Evolutionary conservation across 306 rosid genomes (phyloP), one percentile per base, ranked within the genome.

Genomic region (Parietaria judaica): DNA sequence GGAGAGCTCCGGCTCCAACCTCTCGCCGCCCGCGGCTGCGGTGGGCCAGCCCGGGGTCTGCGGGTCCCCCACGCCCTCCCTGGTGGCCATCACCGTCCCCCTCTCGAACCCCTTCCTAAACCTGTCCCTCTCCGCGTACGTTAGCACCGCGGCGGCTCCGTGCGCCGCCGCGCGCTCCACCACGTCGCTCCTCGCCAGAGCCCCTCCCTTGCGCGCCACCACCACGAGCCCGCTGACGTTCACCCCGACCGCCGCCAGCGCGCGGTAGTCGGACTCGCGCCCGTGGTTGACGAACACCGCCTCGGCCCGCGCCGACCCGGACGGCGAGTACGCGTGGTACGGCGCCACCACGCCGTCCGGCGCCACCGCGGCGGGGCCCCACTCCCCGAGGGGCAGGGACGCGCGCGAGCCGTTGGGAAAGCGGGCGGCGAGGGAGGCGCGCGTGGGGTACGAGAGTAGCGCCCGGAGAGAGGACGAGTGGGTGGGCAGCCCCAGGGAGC

Each of bases 11-110:
- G 58, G 71, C 6, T 77, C 84, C 69, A 69, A 67, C 39, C 70
- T 86, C 71, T 92, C 96, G 7, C 82, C 87, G 8, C 88, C 96
- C 1, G 79, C 88, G 52, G 76, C 81, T 51, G 80, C 87, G 66
- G 78, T 85, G 66, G 78, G 87, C 98, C 98, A 92, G 23, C 96
- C 98, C 2, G 98, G 98, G 58, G 72, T 84, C 1, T 88, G 83
- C 58, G 98, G 96, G 94, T 92, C 96, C 84, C 98, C 98, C 23
- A 79, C 61, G 7, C 96, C 98, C 34, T 72, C 84, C 92, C 82
- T 82, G 54, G 86, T 95, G 13, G 72, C 83, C 95, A 83, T 83
- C 57, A 86, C 98, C 14, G 89, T 62, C 48, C 98, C 98, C 58
- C 98, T 82, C 84, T 92, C 98, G 69, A 88, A 86, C 16, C 98